Base-by-base conservation (phyloP, 208 protist genomes). In the Leishmania braziliensis region DNA sequence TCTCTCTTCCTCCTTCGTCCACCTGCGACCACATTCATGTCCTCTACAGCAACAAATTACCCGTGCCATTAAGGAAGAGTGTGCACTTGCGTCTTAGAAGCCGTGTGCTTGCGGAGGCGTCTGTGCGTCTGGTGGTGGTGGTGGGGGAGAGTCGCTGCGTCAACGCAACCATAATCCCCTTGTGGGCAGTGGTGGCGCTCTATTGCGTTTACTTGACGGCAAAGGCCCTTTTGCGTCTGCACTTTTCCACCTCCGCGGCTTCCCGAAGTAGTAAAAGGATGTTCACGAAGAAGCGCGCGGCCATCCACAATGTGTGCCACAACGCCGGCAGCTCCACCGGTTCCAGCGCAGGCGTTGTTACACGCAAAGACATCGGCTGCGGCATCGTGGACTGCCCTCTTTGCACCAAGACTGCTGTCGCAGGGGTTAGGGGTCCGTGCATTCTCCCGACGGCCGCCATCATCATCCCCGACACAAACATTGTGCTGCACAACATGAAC, bases 401-500 rank as follows among this genome's bases (percentile, higher is more conserved):
- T 5, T 97, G 92, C 80, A 69, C 75, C 5, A 77, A 76, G 46
- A 80, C 62, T 9, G 86, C 82, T 39, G 84, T 88, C n/a, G 86
- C 68, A 63, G 84, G 77, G 10, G 43, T 54, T 71, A 79, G 70
- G 66, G 83, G 36, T 46, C 71, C 60, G 74, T 88, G 79, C 20
- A 33, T 97, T 9, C 26, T 79, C 20, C 84, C 84, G 8, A 87
- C 81, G 29, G 29, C 20, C 14, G 60, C 77, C 3, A 84, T 97
- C 33, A 77, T 98, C 18, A 92, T 98, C 48, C 93, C 94, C 0
- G 97, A 98, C 84, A 95, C 95, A 5, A 97, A 98, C 82, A 92
- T 98, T 71, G 85, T 98, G n/a, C 85, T 98, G 68, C 95, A 98
- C 82, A 97, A 98, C 84, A 97, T 98, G 86, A 97, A 97, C 82